These are phyloP conservation scores for Pseudonitzschia multistriata DNA, from an alignment of 108 stramenopile genomes.

Conservation along the genomic window DNA sequence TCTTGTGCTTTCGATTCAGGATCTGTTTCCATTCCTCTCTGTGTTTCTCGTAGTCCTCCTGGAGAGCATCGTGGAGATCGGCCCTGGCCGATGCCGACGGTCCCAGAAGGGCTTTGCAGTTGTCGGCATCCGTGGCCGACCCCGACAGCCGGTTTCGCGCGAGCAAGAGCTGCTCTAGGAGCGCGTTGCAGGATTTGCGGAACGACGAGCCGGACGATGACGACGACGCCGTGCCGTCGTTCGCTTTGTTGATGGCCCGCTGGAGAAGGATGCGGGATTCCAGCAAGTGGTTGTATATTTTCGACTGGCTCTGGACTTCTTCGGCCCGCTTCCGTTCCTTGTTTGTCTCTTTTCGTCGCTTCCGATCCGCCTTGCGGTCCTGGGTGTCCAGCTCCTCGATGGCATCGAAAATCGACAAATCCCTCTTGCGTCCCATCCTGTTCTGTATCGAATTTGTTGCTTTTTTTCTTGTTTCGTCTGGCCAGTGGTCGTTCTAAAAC, in stretches of 20 bases:
- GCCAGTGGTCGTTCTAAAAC: not conserved
- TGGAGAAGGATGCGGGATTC: constrained; percentile 76
- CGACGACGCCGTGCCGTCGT: constrained; percentile 2
- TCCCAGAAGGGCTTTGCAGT: constrained; percentile 14
- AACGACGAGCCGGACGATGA: not conserved
- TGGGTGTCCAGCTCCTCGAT: constrained; percentile 43
- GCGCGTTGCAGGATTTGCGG: constrained; percentile 31
- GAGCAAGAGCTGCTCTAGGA: constrained; percentile 35
- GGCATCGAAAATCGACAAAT: constrained; percentile 50
- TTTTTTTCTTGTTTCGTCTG: not conserved
- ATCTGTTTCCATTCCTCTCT: constrained; percentile 52
- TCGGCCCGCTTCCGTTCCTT: constrained; percentile 13
- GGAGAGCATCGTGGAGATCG: constrained; percentile 34
- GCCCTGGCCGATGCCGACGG: not conserved
- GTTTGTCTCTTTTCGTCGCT: constrained; percentile 25
- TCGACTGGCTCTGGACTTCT: constrained; percentile 54
- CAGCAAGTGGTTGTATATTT: constrained; percentile 54
- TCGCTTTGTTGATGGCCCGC: constrained; percentile 35
- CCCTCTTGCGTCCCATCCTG: constrained; percentile 35
- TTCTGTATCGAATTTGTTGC: not conserved
- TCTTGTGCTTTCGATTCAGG: constrained; percentile 58
- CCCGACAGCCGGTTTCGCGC: constrained; percentile 29
- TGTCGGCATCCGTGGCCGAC: constrained; percentile 19
- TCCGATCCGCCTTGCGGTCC: constrained; percentile 32
- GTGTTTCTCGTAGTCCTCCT: constrained; percentile 54